Conservation (phyloP, 2,329 filamentous ascomycete species). For the Knoxdaviesia proteae region DNA sequence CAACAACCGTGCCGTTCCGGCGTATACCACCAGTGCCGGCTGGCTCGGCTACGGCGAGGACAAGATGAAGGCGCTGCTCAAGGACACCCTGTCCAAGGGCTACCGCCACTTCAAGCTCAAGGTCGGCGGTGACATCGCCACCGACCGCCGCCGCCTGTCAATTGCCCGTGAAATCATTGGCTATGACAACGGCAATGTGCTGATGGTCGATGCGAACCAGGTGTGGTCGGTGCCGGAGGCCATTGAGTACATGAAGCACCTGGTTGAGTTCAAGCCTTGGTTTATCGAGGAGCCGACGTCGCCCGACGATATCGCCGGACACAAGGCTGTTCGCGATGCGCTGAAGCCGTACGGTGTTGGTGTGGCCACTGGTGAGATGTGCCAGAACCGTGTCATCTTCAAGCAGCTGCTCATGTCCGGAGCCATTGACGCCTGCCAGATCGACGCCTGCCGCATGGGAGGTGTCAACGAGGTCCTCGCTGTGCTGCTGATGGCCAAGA, state of each 20-base stretch:
- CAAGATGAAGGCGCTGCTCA: slow-evolving; percentile 58
- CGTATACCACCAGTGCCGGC: slow-evolving; percentile 76
- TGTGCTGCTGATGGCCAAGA: slow-evolving; percentile 70
- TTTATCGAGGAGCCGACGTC: slow-evolving; percentile 91
- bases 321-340: slow-evolving; percentile 67
- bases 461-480: slow-evolving; percentile 84
- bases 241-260: slow-evolving; percentile 65
- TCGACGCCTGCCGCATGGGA: slow-evolving; percentile 75
- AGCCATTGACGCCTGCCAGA: slow-evolving; percentile 74
- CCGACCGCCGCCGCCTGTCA: slow-evolving; percentile 46
- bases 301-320: slow-evolving; percentile 74
- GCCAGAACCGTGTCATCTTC: slow-evolving; percentile 85
- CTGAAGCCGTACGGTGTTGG: slow-evolving; percentile 56
- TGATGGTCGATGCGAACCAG: slow-evolving; percentile 92
- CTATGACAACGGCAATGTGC: slow-evolving; percentile 60
- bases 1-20: slow-evolving; percentile 55
- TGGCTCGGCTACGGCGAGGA: slow-evolving; percentile 85
- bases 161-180: slow-evolving; percentile 67
- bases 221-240: slow-evolving; percentile 82
- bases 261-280: slow-evolving; percentile 71
- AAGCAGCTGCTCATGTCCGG: slow-evolving; percentile 69
- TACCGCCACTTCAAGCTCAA: slow-evolving; percentile 85
- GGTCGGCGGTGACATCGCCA: slow-evolving; percentile 53
- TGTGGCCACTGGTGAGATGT: slow-evolving; percentile 87
- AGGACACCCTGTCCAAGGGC: slow-evolving; percentile 54